Evolutionary conservation across 192 early-diverging fungal species (phyloP).

Genomic region (Backusella tuberculispora): DNA sequence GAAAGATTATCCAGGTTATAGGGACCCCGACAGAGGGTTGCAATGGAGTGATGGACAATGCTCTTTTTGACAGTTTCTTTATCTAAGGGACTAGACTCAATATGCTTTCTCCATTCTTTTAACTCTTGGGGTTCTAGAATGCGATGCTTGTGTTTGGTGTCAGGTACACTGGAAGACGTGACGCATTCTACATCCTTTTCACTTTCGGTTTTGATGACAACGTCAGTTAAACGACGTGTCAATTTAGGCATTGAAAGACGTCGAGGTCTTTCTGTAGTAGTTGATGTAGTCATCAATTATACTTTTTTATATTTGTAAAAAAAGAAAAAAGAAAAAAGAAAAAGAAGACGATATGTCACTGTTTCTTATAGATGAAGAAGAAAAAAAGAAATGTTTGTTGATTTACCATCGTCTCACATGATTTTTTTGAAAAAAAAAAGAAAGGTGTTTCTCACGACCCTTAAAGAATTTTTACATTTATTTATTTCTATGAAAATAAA

Average conservation of each 20-base stretch:
- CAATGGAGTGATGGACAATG: conserved; percentile 86
- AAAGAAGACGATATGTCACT: background rate
- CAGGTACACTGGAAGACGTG: conserved; percentile 18
- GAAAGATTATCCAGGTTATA: conserved; percentile 92
- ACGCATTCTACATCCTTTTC: conserved; percentile 14
- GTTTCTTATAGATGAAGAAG: background rate
- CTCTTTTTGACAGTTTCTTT: conserved; percentile 75
- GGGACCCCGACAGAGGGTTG: conserved; percentile 86
- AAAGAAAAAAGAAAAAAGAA: background rate
- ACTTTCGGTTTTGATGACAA: conserved; percentile 20
- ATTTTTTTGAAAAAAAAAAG: too few relatives aligned
- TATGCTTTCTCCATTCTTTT: conserved; percentile 11
- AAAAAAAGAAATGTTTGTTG: too few relatives aligned
- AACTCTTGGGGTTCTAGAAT: background rate
- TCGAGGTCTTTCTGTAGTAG: conserved; percentile 10
- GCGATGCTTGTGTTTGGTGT: background rate
- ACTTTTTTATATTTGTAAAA: background rate
- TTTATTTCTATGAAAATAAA: too few relatives aligned
- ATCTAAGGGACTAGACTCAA: conserved; percentile 42
- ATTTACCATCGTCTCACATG: too few relatives aligned
- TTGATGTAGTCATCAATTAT: conserved; percentile 5
- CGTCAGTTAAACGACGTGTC: conserved; percentile 26
- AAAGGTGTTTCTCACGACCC: too few relatives aligned
- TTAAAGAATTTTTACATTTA: too few relatives aligned
- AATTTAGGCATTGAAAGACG: conserved; percentile 34